A percentile compares a stretch with the other conserved stretches of the same genome.
Evolutionary conservation across 345 rosid species (phyloP).

Genomic region (Kernera saxatilis): DNA sequence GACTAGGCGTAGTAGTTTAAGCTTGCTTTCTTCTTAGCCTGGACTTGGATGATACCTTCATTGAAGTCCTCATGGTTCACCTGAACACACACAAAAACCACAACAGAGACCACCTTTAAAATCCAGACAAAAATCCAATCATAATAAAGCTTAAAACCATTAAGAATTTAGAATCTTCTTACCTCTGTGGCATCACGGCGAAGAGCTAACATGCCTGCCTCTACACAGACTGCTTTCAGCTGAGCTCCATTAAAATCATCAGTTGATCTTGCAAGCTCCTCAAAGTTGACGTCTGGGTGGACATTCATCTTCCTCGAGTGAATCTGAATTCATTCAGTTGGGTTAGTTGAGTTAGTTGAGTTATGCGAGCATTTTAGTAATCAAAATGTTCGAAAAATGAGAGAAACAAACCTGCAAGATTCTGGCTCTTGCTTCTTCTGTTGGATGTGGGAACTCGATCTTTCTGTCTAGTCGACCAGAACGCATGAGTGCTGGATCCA

Average conservation of each 20-base stretch:
- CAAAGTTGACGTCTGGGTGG: constrained; percentile 92
- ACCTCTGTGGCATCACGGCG: constrained; percentile 99
- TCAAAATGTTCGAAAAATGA: background rate
- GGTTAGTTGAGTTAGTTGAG: background rate
- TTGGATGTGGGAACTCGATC: constrained; percentile 98
- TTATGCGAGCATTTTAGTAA: background rate
- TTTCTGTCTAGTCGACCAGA: constrained; percentile 98
- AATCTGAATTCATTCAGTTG: constrained; percentile 44
- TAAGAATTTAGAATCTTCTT: background rate
- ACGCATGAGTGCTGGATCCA: constrained; percentile 99
- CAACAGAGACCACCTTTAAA: background rate
- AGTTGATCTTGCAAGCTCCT: constrained; percentile 97
- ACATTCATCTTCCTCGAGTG: constrained; percentile 99
- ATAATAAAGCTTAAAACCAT: background rate
- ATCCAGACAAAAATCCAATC: constrained; percentile 11
- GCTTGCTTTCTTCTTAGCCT: constrained; percentile 99
- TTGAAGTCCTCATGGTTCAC: constrained; percentile 98
- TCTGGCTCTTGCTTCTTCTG: constrained; percentile 97
- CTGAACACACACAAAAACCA: constrained; percentile 32
- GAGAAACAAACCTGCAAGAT: constrained; percentile 66
- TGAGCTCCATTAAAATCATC: constrained; percentile 99
- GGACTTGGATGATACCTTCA: constrained; percentile 98
- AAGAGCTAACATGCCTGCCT: constrained; percentile 99
- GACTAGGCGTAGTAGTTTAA: constrained; percentile 83
- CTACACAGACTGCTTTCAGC: constrained; percentile 96